phyloP scores from a whole-genome alignment of 768 basidiomycete genomes.

The Plicaturopsis crispa region DNA sequence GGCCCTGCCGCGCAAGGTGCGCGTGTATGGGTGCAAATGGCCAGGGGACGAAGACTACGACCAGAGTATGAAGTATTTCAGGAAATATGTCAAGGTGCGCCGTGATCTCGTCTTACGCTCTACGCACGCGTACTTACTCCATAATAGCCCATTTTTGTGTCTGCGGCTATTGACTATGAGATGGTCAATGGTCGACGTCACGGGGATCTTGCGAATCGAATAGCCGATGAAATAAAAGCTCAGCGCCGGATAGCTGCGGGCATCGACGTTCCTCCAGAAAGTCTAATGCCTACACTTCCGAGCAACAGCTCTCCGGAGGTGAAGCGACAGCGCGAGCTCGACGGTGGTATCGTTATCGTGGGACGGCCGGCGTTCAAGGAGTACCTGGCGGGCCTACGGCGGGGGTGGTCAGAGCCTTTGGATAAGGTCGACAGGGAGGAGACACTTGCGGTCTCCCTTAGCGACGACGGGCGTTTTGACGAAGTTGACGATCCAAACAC shows the following conservation, averaged over 20 bases:
- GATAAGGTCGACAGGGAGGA: constrained; percentile 68
- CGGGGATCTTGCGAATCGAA: constrained; percentile 75
- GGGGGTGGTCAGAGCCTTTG: constrained; percentile 76
- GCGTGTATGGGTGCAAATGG: constrained; percentile 85
- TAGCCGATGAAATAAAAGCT: constrained; percentile 65
- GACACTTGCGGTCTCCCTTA: constrained; percentile 54
- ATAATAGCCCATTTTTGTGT: constrained; percentile 82
- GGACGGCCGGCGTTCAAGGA: constrained; percentile 93
- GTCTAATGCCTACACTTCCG: constrained; percentile 36
- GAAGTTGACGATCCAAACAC: constrained; percentile 36
- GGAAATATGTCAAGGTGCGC: constrained; percentile 93
- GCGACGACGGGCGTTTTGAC: constrained; percentile 73
- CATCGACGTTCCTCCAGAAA: constrained; percentile 41
- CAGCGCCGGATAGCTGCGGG: constrained; percentile 64
- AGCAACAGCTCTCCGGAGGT: constrained; percentile 44
- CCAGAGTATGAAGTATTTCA: constrained; percentile 80
- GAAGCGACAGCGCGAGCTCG: constrained; percentile 49
- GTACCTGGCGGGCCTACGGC: constrained; percentile 79
- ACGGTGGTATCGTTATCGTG: constrained; percentile 81
- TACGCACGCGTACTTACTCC: constrained; percentile 7
- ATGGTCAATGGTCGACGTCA: constrained; percentile 74
- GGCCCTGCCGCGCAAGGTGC: constrained; percentile 70
- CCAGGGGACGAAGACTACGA: constrained; percentile 93
- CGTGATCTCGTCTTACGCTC: constrained; percentile 4
- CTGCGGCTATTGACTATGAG: constrained; percentile 90